These are phyloP conservation scores for Kwoniella newhampshirensis DNA, from an alignment of 768 basidiomycete species.

Conservation along the genomic window DNA sequence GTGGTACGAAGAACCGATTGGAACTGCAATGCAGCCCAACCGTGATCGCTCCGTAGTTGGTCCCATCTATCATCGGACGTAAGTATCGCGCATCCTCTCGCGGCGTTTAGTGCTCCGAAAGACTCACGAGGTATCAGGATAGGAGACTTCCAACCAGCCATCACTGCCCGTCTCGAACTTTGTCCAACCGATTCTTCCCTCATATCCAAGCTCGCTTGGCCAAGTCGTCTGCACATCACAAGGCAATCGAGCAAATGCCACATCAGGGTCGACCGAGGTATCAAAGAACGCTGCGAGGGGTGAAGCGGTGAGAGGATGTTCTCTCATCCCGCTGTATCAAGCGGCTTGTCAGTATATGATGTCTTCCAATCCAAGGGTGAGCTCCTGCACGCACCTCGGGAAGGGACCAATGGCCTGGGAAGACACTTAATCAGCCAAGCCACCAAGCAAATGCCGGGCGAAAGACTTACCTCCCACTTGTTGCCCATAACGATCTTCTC, in stretches of 20 bases:
- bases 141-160: conserved; percentile 36
- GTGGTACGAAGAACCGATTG: conserved; percentile 68
- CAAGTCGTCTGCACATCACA: conserved; percentile 26
- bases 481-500: conserved; percentile 8
- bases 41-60: conserved; percentile 70
- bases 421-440: not conserved
- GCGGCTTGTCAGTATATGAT: not conserved
- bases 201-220: conserved; percentile 35
- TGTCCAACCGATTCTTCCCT: conserved; percentile 38
- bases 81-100: not conserved
- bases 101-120: not conserved
- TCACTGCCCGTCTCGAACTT: conserved; percentile 23
- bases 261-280: conserved; percentile 21
- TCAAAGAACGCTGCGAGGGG: conserved; percentile 34
- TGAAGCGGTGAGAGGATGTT: conserved; percentile 37
- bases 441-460: too few relatives aligned
- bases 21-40: conserved; percentile 84
- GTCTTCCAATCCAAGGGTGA: not conserved
- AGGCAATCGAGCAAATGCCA: conserved; percentile 33
- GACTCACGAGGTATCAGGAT: conserved; percentile 34
- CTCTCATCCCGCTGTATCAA: conserved; percentile 40
- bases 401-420: conserved; percentile 40
- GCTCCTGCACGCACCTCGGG: too few relatives aligned
- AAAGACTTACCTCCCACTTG: conserved; percentile 28
- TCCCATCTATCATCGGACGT: conserved; percentile 62